phyloP scores from a whole-genome alignment of 495 filamentous ascomycete genomes.

The Penicillium cinerascens region DNA sequence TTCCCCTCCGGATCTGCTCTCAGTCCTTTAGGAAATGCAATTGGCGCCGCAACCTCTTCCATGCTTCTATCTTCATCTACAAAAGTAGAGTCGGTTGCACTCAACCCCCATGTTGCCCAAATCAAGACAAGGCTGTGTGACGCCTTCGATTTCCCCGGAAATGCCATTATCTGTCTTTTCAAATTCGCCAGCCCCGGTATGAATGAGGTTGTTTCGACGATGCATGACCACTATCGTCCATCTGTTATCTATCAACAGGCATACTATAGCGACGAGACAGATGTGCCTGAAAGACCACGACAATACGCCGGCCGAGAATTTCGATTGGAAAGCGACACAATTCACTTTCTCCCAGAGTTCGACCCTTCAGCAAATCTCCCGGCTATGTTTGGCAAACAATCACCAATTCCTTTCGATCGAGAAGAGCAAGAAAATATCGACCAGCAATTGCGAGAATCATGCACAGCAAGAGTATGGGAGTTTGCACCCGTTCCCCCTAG shows the following conservation, averaged over 20 bases:
- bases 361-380: conserved; percentile 58
- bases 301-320: conserved; percentile 92
- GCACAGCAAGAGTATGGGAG: conserved; percentile 35
- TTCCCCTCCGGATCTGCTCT: conserved; percentile 10
- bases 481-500: conserved; percentile 61
- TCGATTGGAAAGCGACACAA: conserved; percentile 65
- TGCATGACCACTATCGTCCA: conserved; percentile 37
- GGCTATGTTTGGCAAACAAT: conserved; percentile 54
- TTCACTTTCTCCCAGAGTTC: conserved; percentile 77
- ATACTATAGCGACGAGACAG: conserved; percentile 79
- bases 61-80: conserved; percentile 23
- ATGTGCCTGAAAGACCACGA: conserved; percentile 73
- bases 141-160: conserved; percentile 28
- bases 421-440: conserved; percentile 48
- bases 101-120: conserved; percentile 24
- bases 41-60: conserved; percentile 12
- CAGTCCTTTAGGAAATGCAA: conserved; percentile 6
- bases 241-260: conserved; percentile 78
- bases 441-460: conserved; percentile 41
- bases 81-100: conserved; percentile 1
- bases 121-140: conserved; percentile 20
- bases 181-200: conserved; percentile 24
- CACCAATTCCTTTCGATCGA: conserved; percentile 41
- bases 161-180: conserved; percentile 23
- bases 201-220: conserved; percentile 27